A percentile compares a stretch with the other conserved stretches of the same genome.
Evolutionary conservation across 2,329 filamentous ascomycete genomes (phyloP).

Genomic region (Alternaria dauci): DNA sequence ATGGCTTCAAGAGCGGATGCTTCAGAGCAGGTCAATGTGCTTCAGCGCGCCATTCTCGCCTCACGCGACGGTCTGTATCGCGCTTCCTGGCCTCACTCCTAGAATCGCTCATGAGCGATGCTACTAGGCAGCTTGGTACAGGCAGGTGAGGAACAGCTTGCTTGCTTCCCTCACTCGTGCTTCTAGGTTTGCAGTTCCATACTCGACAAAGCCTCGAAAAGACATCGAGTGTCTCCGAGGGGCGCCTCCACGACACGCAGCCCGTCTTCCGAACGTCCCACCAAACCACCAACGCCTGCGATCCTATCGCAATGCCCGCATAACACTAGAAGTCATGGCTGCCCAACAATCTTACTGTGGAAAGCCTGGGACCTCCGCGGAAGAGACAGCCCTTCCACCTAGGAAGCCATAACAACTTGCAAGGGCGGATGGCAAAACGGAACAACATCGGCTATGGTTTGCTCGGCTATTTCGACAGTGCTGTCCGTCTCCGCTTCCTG

Average conservation of each 20-base stretch:
- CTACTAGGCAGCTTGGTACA: background rate
- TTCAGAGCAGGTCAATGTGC: background rate
- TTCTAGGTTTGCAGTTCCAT: background rate
- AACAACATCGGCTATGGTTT: background rate
- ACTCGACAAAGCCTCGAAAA: background rate
- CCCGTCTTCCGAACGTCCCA: background rate
- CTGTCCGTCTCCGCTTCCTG: background rate
- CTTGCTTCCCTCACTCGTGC: background rate
- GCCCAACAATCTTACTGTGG: background rate
- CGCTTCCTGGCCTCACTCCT: background rate
- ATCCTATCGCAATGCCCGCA: background rate
- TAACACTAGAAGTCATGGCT: background rate
- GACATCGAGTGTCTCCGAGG: background rate
- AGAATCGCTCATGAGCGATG: background rate
- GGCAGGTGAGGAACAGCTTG: background rate
- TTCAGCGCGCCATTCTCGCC: background rate
- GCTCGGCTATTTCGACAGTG: background rate
- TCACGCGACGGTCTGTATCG: constrained; percentile 4
- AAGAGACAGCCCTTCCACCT: background rate
- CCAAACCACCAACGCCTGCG: background rate
- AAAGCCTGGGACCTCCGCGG: background rate
- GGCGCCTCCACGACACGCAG: background rate
- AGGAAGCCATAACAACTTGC: background rate
- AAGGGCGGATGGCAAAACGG: background rate
- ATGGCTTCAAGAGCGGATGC: background rate